Evolutionary conservation across 208 protist species (phyloP), one percentile per base, ranked within the genome.

Genomic region (Acanthamoeba triangularis): DNA sequence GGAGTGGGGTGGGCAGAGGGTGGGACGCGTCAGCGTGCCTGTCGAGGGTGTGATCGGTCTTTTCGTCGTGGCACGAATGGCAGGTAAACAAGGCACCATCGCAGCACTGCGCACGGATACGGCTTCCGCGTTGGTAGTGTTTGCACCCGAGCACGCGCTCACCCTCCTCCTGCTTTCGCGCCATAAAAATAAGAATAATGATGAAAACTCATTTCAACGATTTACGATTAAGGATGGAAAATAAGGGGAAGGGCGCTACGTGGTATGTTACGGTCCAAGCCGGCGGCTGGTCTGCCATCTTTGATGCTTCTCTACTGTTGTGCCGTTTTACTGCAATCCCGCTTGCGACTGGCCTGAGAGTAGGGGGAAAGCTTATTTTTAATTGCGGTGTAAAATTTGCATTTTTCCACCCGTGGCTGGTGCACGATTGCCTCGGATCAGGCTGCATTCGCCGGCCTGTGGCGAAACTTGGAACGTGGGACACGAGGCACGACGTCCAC

Each of bases 21-120:
- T 69, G 61, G 23, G 23, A 18, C 61, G n/a, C 16, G 18, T 6
- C 2, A 69, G 28, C 18, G 18, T 54, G 33, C 87, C 87, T 33
- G 37, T 93, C 87, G 37, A 93, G 54, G 3, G 87, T 47, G 41
- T 93, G 87, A 1, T 93, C 87, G n/a, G 35, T 74, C 41, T 93
- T 74, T 23, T 93, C 87, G 35, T 93, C 87, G 59, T 93, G 87
- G 59, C 87, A 93, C 35, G 47, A 7, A 23, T 74, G 54, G 59
- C 87, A 93, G 33, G 87, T 93, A 41, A 56, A 72, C 14, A 67
- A 93, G n/a, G 23, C 37, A n/a, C 33, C 87, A 37, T 30, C 80
- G 41, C 87, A 93, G 63, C 87, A 93, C 18, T 0, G 28, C 6
- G 87, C 87, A 25, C 63, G 54, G 8, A 93, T 56, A 6, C 54